These are phyloP conservation scores for Dactylonectria estremocensis DNA, from an alignment of 2,329 filamentous ascomycete species.

Conservation along the genomic window DNA sequence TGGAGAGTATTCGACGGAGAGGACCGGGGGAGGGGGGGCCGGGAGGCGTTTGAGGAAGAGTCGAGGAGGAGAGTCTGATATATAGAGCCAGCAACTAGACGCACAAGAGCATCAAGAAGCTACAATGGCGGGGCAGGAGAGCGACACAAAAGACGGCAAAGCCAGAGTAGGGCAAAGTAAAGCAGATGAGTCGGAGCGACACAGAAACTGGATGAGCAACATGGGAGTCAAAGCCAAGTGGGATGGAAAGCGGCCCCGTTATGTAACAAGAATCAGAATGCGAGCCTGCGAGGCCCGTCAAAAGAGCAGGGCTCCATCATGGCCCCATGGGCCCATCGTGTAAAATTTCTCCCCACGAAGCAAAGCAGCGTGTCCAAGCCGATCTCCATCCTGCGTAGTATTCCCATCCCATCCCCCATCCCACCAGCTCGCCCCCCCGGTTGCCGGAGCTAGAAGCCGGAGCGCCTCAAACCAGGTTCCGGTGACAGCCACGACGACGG, in stretches of 20 bases:
- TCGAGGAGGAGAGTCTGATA: not conserved
- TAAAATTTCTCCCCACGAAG: constrained; percentile 42
- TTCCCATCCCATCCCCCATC: not conserved
- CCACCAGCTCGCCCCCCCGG: constrained; percentile 8
- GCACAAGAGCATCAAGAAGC: not conserved
- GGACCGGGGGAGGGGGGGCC: not conserved
- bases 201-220: constrained; percentile 15
- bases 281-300: constrained; percentile 1
- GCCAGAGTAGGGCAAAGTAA: constrained; percentile 15
- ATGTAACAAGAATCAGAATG: constrained; percentile 44
- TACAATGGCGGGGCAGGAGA: not conserved
- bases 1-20: constrained; percentile 8
- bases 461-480: not conserved
- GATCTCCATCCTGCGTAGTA: constrained; percentile 4
- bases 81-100: not conserved
- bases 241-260: constrained; percentile 42
- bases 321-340: constrained; percentile 41
- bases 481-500: not conserved
- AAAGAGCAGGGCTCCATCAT: constrained; percentile 38
- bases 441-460: constrained; percentile 9
- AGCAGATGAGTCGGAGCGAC: constrained; percentile 2
- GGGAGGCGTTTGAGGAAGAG: not conserved
- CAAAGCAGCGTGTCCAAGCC: constrained; percentile 23
- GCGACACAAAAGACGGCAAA: constrained; percentile 3
- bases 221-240: constrained; percentile 39